phyloP scores from a whole-genome alignment of 768 basidiomycete genomes.

The Russula foetens region DNA sequence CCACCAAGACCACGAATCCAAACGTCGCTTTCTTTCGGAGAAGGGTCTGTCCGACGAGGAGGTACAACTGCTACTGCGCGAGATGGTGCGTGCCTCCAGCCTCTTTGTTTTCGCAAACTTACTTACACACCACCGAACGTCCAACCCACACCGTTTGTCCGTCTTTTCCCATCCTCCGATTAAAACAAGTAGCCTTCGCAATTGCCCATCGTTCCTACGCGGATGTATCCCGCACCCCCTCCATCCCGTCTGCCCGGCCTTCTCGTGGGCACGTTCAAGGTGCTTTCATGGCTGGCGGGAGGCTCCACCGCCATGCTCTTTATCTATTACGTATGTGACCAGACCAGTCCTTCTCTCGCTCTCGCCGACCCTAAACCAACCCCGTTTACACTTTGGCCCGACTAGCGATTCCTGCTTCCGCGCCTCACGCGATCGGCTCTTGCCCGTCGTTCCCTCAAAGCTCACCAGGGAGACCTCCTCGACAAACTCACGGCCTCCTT shows the following conservation, averaged over 20 bases:
- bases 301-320: conserved; percentile 50
- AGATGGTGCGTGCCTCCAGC: conserved; percentile 45
- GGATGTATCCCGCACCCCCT: conserved; percentile 61
- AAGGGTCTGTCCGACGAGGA: conserved; percentile 62
- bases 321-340: conserved; percentile 52
- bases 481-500: conserved; percentile 48
- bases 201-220: conserved; percentile 52
- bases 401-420: conserved; percentile 61
- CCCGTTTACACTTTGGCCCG: too few species aligned
- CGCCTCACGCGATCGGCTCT: conserved; percentile 48
- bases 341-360: too few species aligned
- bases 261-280: conserved; percentile 49
- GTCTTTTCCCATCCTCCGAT: too few species aligned
- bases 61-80: conserved; percentile 48
- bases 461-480: conserved; percentile 53
- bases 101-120: too few species aligned
- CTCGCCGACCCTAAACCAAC: too few species aligned
- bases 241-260: conserved; percentile 64
- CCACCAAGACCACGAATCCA: conserved; percentile 45
- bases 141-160: too few species aligned
- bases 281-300: conserved; percentile 61
- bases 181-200: conserved; percentile 21
- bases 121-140: neutral
- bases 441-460: conserved; percentile 53
- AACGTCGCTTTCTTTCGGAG: conserved; percentile 57